These are phyloP conservation scores for Epichloe typhina DNA, from an alignment of 2,329 filamentous ascomycete species.

Conservation along the genomic window DNA sequence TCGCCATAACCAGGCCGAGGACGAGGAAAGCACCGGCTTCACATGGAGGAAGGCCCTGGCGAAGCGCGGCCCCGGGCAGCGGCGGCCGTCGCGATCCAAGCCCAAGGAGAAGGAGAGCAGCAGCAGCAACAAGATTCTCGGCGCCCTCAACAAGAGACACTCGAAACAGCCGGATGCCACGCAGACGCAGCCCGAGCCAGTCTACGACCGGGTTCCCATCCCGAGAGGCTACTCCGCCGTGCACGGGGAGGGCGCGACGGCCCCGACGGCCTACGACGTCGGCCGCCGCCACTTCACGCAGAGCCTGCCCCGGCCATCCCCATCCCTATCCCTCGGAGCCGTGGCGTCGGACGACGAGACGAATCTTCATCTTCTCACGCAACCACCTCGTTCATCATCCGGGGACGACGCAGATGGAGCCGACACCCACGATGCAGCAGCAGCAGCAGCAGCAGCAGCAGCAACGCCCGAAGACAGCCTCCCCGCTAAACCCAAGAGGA, in stretches of 20 bases:
- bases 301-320: too few relatives aligned
- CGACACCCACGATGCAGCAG: too few relatives aligned
- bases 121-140: constrained; percentile 16
- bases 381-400: too few relatives aligned
- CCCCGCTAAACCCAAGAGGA: background rate
- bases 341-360: background rate
- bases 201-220: constrained; percentile 25
- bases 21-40: constrained; percentile 10
- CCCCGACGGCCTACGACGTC: constrained; percentile 16
- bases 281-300: background rate
- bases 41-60: constrained; percentile 19
- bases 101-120: constrained; percentile 11
- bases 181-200: constrained; percentile 13
- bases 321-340: too few relatives aligned
- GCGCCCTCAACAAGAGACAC: constrained; percentile 21
- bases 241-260: constrained; percentile 21
- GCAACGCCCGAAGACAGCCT: background rate
- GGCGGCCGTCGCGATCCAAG: constrained; percentile 7
- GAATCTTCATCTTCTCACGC: too few relatives aligned
- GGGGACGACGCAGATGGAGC: too few relatives aligned
- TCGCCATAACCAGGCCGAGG: too few relatives aligned
- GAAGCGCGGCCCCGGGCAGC: constrained; percentile 12
- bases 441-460: too few relatives aligned
- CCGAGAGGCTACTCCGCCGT: constrained; percentile 23
- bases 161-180: constrained; percentile 13